Evolutionary conservation across 139 green algal genomes (phyloP).

Genomic region (Chlorella sp.): DNA sequence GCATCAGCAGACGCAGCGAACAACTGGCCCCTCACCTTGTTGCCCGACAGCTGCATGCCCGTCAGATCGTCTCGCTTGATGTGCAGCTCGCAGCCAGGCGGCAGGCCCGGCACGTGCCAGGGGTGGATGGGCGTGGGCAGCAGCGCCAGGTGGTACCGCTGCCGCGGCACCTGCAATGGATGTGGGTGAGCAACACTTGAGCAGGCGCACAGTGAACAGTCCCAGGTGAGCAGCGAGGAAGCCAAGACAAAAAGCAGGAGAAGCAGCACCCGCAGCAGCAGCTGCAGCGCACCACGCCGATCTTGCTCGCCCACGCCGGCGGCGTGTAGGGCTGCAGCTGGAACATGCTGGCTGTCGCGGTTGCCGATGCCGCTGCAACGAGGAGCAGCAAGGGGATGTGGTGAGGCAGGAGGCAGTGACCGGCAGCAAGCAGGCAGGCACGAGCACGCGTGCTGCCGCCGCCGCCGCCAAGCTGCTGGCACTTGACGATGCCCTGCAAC

Average conservation of each 20-base stretch:
- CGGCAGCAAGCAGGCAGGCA: too few species aligned
- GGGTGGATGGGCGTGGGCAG: conserved; percentile 70
- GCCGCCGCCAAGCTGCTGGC: too few species aligned
- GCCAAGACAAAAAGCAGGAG: too few species aligned
- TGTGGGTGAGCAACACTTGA: too few species aligned
- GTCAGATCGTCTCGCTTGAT: conserved; percentile 95
- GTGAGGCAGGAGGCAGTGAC: too few species aligned
- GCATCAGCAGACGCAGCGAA: too few species aligned
- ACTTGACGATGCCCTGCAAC: too few species aligned
- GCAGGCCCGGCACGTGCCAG: conserved; percentile 81
- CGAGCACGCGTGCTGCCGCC: too few species aligned
- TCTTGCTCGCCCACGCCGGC: conserved; percentile 16
- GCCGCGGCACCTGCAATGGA: conserved; percentile 36
- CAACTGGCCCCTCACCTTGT: conserved; percentile 74
- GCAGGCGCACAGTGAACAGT: too few species aligned
- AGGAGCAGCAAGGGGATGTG: too few species aligned
- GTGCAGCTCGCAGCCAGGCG: conserved; percentile 74
- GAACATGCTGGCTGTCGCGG: neutral
- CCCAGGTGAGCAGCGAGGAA: neutral
- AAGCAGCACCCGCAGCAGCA: too few species aligned
- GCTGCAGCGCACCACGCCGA: neutral
- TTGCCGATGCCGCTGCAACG: neutral
- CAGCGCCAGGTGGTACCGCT: conserved; percentile 44
- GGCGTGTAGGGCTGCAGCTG: conserved; percentile 14
- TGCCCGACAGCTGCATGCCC: conserved; percentile 92